phyloP scores from a whole-genome alignment of 768 basidiomycete genomes.

The Phanerodontia chrysosporium region DNA sequence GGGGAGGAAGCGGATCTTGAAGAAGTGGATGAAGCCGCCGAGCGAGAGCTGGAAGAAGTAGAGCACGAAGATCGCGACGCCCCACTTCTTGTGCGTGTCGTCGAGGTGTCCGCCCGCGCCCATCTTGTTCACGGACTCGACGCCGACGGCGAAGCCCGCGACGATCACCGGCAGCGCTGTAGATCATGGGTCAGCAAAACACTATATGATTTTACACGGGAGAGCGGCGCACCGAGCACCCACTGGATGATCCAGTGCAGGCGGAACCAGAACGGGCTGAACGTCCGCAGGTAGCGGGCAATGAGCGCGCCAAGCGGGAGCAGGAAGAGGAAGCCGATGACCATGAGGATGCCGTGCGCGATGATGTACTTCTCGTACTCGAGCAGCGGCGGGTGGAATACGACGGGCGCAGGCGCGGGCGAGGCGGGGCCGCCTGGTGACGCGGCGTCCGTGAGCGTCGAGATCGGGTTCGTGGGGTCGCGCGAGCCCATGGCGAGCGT shows the following conservation, averaged over 20 bases:
- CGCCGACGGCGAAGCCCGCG: slow-evolving; percentile 43
- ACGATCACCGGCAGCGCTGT: slow-evolving; percentile 50
- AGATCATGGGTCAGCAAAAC: not conserved
- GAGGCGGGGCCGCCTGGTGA: not conserved
- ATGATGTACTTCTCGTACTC: slow-evolving; percentile 48
- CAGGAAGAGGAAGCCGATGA: slow-evolving; percentile 51
- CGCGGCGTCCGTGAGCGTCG: slow-evolving; percentile 19
- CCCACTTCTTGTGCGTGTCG: slow-evolving; percentile 49
- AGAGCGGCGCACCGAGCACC: slow-evolving; percentile 26
- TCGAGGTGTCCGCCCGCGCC: slow-evolving; percentile 26
- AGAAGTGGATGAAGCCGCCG: slow-evolving; percentile 48
- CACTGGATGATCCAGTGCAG: slow-evolving; percentile 49
- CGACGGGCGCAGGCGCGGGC: not conserved
- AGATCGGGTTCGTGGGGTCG: slow-evolving; percentile 13
- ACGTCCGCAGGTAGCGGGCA: slow-evolving; percentile 51
- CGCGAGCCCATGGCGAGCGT: slow-evolving; percentile 16
- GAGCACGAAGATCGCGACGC: slow-evolving; percentile 48
- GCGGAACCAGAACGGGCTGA: slow-evolving; percentile 37
- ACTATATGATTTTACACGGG: not conserved
- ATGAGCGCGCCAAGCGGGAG: slow-evolving; percentile 56
- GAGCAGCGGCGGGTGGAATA: slow-evolving; percentile 29
- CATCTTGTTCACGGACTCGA: slow-evolving; percentile 31
- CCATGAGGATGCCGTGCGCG: slow-evolving; percentile 47
- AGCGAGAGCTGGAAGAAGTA: slow-evolving; percentile 47
- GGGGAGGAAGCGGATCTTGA: slow-evolving; percentile 32